These are phyloP conservation scores for Amanita muscaria DNA, from an alignment of 768 basidiomycete genomes.

Conservation along the genomic window DNA sequence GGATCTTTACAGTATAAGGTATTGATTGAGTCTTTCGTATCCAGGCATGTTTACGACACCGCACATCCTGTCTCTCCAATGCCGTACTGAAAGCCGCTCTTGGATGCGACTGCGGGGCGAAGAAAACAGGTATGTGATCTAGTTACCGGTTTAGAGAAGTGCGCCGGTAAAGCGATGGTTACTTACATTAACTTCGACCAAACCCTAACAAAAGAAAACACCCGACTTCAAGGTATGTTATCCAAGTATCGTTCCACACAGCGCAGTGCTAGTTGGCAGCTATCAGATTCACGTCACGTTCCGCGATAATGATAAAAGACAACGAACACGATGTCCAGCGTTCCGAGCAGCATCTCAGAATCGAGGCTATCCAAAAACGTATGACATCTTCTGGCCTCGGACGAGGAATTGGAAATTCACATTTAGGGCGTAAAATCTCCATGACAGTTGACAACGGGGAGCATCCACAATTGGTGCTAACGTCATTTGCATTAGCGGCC, in stretches of 20 bases:
- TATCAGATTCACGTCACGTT: not conserved
- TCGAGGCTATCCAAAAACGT: conserved; percentile 19
- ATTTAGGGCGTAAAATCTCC: conserved; percentile 58
- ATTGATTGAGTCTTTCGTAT: conserved; percentile 6
- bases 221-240: conserved; percentile 28
- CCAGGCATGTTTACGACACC: conserved; percentile 1
- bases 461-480: conserved; percentile 58
- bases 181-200: conserved; percentile 16
- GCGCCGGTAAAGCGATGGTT: conserved; percentile 5
- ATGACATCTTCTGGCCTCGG: not conserved
- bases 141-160: not conserved
- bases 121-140: conserved; percentile 47
- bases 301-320: not conserved
- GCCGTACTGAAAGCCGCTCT: conserved; percentile 35
- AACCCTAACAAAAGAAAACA: conserved; percentile 19
- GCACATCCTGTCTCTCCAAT: not conserved
- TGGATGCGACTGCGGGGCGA: conserved; percentile 43
- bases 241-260: conserved; percentile 56
- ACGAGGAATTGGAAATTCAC: too few relatives aligned
- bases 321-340: conserved; percentile 30
- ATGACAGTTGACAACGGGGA: conserved; percentile 55
- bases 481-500: not conserved
- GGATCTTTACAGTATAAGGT: conserved; percentile 6
- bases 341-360: conserved; percentile 34
- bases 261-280: conserved; percentile 37